Conservation (phyloP, 2,329 filamentous ascomycete species). For the Aureobasidium sp. region DNA sequence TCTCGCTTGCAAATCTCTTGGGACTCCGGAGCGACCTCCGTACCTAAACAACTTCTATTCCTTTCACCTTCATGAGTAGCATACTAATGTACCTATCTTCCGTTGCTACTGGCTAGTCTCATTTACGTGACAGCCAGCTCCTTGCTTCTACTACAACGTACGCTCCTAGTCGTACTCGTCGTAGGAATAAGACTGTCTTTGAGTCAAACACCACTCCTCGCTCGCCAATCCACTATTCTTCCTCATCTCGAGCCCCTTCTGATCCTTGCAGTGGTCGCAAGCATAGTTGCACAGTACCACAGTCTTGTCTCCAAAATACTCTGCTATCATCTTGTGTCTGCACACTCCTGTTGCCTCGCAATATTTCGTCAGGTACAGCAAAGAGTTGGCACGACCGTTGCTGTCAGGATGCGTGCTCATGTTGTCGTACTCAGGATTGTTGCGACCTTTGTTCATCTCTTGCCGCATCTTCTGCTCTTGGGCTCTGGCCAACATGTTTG, state of each 20-base stretch:
- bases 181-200: constrained; percentile 35
- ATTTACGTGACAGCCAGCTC: neutral
- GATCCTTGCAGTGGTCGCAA: constrained; percentile 43
- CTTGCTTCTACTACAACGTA: neutral
- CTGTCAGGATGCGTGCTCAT: constrained; percentile 33
- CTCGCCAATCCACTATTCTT: constrained; percentile 38
- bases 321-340: constrained; percentile 65
- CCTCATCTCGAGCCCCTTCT: constrained; percentile 31
- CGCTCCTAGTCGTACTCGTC: constrained; percentile 25
- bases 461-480: constrained; percentile 26
- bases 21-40: neutral
- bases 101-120: no score
- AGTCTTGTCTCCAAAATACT: constrained; percentile 64
- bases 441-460: constrained; percentile 22
- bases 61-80: no score
- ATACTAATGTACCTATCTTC: neutral
- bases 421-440: constrained; percentile 34
- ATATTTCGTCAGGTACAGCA: constrained; percentile 60
- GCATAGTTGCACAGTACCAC: constrained; percentile 35
- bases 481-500: constrained; percentile 42
- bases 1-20: constrained; percentile 8
- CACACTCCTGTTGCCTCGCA: constrained; percentile 70
- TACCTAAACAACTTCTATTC: neutral
- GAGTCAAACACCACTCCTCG: constrained; percentile 43
- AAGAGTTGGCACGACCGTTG: constrained; percentile 34